Conservation (phyloP, 2,329 filamentous ascomycete genomes). For the Tolypocladium album region DNA sequence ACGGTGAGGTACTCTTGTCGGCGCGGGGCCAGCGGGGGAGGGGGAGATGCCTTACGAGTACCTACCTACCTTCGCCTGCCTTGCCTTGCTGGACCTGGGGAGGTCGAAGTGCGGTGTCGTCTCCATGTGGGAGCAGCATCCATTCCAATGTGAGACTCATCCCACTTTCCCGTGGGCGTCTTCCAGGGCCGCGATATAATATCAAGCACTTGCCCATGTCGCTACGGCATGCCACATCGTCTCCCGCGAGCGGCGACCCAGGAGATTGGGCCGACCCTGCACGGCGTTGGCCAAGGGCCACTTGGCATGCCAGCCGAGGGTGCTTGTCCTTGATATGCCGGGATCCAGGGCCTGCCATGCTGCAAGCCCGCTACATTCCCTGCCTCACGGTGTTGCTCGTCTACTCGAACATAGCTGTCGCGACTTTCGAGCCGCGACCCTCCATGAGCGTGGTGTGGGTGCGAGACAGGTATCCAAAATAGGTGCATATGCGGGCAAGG, state of each 20-base stretch:
- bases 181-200: neutral
- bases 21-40: too few species aligned
- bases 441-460: neutral
- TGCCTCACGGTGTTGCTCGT: neutral
- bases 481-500: neutral
- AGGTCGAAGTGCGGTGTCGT: neutral
- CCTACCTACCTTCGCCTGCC: too few species aligned
- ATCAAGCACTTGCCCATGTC: neutral
- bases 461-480: neutral
- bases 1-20: too few species aligned
- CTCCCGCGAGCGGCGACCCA: constrained; percentile 3
- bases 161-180: neutral
- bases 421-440: neutral
- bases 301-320: constrained; percentile 1
- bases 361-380: neutral
- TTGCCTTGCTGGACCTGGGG: too few species aligned
- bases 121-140: neutral
- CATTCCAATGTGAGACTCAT: neutral
- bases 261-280: constrained; percentile 7
- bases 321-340: neutral
- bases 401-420: neutral
- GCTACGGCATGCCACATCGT: neutral
- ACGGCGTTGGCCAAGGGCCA: constrained; percentile 1
- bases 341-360: neutral
- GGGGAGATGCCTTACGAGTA: too few species aligned